These are phyloP conservation scores for Coemansia asiatica DNA, from an alignment of 192 early-diverging fungal species.

Conservation along the genomic window DNA sequence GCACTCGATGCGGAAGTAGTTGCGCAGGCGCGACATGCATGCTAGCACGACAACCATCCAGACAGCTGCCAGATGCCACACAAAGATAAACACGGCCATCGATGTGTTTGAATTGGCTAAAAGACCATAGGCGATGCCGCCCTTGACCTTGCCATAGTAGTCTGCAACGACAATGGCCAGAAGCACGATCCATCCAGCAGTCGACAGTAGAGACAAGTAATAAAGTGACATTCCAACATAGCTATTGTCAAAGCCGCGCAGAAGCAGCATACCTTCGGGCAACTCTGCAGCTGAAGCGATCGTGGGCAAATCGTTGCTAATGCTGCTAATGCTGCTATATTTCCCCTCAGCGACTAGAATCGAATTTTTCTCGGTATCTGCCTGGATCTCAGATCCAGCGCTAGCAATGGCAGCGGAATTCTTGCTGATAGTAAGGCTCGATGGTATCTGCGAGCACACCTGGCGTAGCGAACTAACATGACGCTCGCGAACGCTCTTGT, in stretches of 20 bases:
- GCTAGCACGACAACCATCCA: constrained; percentile 66
- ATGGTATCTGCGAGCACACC: constrained; percentile 24
- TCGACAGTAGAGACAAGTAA: constrained; percentile 56
- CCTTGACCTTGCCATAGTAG: constrained; percentile 69
- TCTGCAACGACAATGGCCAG: constrained; percentile 70
- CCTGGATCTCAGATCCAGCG: background rate
- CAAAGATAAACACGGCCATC: constrained; percentile 64
- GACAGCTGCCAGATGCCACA: constrained; percentile 73
- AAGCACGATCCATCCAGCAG: constrained; percentile 66
- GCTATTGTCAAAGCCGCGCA: constrained; percentile 67
- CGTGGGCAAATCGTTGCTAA: too few relatives aligned
- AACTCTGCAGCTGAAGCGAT: background rate
- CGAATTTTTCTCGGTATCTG: constrained; percentile 21
- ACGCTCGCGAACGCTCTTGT: constrained; percentile 46
- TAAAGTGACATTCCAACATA: constrained; percentile 57
- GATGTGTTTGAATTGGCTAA: constrained; percentile 65
- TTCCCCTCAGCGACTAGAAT: background rate
- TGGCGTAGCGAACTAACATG: constrained; percentile 20
- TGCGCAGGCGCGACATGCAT: constrained; percentile 54
- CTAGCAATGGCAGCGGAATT: background rate
- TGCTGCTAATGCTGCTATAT: constrained; percentile 1
- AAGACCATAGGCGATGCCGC: constrained; percentile 55
- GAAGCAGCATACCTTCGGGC: constrained; percentile 48
- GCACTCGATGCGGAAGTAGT: constrained; percentile 71
- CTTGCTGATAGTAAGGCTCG: background rate